Evolutionary conservation across 768 basidiomycete species (phyloP).

Genomic region (Russula olivacea): DNA sequence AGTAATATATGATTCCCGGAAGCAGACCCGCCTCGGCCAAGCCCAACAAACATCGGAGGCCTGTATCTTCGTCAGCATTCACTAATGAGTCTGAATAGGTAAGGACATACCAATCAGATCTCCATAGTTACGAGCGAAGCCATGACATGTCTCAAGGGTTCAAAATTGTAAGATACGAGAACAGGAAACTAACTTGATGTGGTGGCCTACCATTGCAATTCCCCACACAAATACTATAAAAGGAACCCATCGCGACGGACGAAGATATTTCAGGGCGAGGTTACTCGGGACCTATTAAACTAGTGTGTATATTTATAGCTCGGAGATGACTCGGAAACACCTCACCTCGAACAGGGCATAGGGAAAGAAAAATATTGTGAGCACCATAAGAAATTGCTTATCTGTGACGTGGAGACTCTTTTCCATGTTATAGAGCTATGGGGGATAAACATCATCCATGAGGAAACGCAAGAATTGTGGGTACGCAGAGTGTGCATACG

Average conservation of each 20-base stretch:
- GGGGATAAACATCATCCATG: background rate
- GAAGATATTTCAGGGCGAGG: background rate
- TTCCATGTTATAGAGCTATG: constrained; percentile 1
- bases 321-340: background rate
- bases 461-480: background rate
- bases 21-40: background rate
- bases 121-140: background rate
- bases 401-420: background rate
- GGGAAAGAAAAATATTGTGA: background rate
- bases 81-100: no score
- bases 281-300: background rate
- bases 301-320: background rate
- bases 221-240: background rate
- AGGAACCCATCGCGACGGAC: background rate
- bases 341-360: background rate
- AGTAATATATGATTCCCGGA: background rate
- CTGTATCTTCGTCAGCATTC: background rate
- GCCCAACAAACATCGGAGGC: background rate
- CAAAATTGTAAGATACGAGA: no score
- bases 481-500: background rate
- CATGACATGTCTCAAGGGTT: background rate
- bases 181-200: background rate
- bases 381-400: background rate
- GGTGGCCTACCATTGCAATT: background rate
- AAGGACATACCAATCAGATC: background rate